phyloP scores from a whole-genome alignment of 148 eudicot genomes.

The Cornus suecica region DNA sequence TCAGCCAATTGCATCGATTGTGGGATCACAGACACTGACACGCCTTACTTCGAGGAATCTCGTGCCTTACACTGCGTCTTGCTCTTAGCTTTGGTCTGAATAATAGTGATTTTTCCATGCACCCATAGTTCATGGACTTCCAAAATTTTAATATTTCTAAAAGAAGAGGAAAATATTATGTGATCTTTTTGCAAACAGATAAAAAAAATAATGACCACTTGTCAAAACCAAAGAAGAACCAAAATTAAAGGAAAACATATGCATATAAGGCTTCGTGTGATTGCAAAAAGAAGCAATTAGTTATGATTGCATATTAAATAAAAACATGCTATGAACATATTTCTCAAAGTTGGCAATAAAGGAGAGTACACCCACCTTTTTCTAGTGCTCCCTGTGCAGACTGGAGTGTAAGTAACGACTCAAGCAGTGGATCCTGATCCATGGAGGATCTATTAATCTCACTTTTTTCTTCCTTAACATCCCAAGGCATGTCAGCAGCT shows the following conservation, averaged over 20 bases:
- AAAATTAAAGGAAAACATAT: neutral
- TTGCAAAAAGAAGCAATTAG: neutral
- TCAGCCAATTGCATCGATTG: too few species aligned
- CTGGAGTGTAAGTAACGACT: slow-evolving; percentile 54
- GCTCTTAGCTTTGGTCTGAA: too few species aligned
- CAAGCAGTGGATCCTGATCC: slow-evolving; percentile 59
- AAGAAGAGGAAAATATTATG: neutral
- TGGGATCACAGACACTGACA: too few species aligned
- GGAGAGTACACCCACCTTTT: slow-evolving; percentile 44
- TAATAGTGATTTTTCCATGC: neutral
- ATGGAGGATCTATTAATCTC: slow-evolving; percentile 34
- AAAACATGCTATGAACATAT: neutral
- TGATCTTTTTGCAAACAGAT: neutral
- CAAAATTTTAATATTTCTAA: neutral
- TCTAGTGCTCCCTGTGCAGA: slow-evolving; percentile 75
- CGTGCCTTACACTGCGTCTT: too few species aligned
- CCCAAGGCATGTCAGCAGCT: slow-evolving; percentile 34
- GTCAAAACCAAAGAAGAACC: neutral
- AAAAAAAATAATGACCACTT: neutral
- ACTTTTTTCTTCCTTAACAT: slow-evolving; percentile 26
- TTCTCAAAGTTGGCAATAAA: neutral
- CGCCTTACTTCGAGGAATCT: too few species aligned
- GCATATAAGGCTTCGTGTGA: neutral
- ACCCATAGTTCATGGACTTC: neutral
- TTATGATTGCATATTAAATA: neutral